Evolutionary conservation across 2,329 filamentous ascomycete genomes (phyloP).

Genomic region (Scleromitrula shiraiana): DNA sequence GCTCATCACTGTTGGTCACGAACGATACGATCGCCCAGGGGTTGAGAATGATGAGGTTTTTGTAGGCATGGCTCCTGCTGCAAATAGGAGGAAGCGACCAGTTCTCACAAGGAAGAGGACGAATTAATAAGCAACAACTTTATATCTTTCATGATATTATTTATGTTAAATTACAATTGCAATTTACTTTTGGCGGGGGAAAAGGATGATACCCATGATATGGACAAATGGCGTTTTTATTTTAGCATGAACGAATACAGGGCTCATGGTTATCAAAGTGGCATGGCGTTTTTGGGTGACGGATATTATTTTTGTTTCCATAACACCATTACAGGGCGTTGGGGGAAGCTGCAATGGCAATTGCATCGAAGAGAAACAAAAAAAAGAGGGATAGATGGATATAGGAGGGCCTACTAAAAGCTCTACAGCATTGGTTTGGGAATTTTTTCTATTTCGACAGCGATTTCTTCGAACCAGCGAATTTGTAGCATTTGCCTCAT

Average conservation of each 20-base stretch:
- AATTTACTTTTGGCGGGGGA: slow-evolving; percentile 1
- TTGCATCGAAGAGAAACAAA: background rate
- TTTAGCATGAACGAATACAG: background rate
- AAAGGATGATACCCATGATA: slow-evolving; percentile 9
- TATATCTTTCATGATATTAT: slow-evolving; percentile 4
- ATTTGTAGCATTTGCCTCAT: too few relatives aligned
- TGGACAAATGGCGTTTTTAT: slow-evolving; percentile 10
- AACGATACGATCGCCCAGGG: slow-evolving; percentile 44
- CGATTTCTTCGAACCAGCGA: too few relatives aligned
- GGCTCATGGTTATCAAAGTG: background rate
- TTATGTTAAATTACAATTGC: slow-evolving; percentile 1
- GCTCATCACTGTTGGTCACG: slow-evolving; percentile 58
- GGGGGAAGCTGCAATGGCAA: background rate
- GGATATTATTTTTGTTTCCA: background rate
- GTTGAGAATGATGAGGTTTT: slow-evolving; percentile 22
- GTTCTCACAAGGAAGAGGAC: slow-evolving; percentile 4
- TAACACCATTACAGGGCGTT: background rate
- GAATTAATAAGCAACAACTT: background rate
- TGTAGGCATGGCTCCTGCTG: slow-evolving; percentile 18
- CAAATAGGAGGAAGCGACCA: slow-evolving; percentile 6
- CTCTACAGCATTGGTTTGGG: too few relatives aligned
- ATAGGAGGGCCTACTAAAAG: too few relatives aligned
- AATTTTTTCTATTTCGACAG: too few relatives aligned
- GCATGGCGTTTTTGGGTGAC: too few relatives aligned
- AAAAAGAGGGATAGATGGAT: too few relatives aligned